These are phyloP conservation scores for Nicotiana noctiflora DNA, from an alignment of 257 asterid species.

Conservation along the genomic window DNA sequence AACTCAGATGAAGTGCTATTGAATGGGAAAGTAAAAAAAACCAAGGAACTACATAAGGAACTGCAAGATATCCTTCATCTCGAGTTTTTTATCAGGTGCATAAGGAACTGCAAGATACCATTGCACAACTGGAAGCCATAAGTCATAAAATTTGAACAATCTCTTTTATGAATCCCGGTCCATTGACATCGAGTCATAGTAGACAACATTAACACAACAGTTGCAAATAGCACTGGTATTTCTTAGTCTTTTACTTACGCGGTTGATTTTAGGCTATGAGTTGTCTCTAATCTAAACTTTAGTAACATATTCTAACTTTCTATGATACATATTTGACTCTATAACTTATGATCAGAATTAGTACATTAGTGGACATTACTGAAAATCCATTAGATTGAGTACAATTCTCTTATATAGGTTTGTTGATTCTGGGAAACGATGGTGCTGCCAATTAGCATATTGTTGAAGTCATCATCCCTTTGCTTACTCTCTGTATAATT, in stretches of 20 bases:
- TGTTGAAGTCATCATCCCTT: background rate
- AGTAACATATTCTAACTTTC: no score
- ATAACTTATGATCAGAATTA: no score
- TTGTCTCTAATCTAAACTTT: no score
- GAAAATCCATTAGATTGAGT: no score
- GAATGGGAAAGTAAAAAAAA: no score
- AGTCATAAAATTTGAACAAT: conserved; percentile 65
- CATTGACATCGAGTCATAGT: conserved; percentile 58
- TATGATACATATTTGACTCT: no score
- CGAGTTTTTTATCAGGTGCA: conserved; percentile 58
- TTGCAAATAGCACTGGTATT: background rate
- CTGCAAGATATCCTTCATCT: no score
- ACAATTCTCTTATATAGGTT: background rate
- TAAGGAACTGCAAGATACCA: conserved; percentile 83
- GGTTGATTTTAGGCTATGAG: no score
- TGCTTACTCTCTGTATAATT: background rate
- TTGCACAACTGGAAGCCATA: conserved; percentile 83
- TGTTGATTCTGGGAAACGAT: background rate
- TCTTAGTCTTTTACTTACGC: no score
- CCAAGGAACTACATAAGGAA: no score
- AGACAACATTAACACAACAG: conserved; percentile 42
- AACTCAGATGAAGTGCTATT: no score
- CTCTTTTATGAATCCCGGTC: conserved; percentile 72
- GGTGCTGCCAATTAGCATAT: background rate
- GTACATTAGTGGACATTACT: no score